phyloP scores from a whole-genome alignment of 2,329 filamentous ascomycete genomes.

The Penicillium sp. region DNA sequence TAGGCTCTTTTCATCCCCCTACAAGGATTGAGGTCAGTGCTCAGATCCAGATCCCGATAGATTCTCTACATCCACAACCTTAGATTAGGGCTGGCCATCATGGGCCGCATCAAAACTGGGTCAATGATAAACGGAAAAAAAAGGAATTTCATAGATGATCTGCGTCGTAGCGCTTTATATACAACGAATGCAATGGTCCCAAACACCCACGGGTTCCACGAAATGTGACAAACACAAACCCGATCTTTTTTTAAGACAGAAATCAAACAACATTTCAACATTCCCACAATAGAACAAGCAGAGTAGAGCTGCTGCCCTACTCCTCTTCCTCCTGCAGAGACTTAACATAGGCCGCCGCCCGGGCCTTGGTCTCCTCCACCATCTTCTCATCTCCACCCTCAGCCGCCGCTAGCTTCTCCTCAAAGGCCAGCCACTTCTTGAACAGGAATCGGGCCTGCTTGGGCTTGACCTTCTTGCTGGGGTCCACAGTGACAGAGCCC shows the following conservation, averaged over 20 bases:
- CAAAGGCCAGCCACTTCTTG: slow-evolving; percentile 89
- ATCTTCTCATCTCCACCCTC: slow-evolving; percentile 70
- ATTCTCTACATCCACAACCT: not conserved
- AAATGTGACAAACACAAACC: slow-evolving; percentile 11
- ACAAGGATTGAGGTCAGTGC: not conserved
- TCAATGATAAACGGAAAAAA: slow-evolving; percentile 8
- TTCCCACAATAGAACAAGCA: too few species aligned
- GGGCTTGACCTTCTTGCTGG: slow-evolving; percentile 73
- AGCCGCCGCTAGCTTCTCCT: slow-evolving; percentile 63
- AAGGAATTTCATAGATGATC: slow-evolving; percentile 26
- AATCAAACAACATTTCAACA: slow-evolving; percentile 5
- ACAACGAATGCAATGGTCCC: slow-evolving; percentile 34
- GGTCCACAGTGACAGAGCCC: slow-evolving; percentile 38
- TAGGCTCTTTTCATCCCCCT: not conserved
- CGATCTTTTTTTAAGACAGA: slow-evolving; percentile 20
- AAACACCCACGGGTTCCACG: slow-evolving; percentile 33
- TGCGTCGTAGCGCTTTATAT: slow-evolving; percentile 33
- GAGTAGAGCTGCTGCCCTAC: not conserved
- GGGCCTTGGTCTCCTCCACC: slow-evolving; percentile 71
- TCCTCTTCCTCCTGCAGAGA: slow-evolving; percentile 42
- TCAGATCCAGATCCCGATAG: not conserved
- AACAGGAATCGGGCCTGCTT: slow-evolving; percentile 87
- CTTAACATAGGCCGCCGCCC: slow-evolving; percentile 73
- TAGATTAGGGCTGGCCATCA: not conserved
- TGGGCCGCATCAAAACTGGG: not conserved